These are phyloP conservation scores for Nitzschia palea DNA, from an alignment of 108 stramenopile genomes.

Conservation along the genomic window DNA sequence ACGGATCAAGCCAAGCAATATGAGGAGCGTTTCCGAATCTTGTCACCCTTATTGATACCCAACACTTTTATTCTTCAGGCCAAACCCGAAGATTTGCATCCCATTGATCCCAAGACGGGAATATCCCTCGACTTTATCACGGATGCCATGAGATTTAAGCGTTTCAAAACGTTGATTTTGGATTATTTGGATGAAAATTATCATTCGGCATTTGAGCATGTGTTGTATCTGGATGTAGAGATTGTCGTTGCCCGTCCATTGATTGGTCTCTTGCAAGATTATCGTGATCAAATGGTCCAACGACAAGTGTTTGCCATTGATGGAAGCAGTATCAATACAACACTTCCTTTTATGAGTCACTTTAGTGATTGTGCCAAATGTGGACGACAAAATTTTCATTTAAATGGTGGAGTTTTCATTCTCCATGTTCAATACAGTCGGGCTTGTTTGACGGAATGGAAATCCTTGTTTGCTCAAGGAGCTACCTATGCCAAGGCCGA, in stretches of 20 bases:
- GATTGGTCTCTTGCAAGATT: constrained; percentile 6
- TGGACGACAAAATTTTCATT: constrained; percentile 5
- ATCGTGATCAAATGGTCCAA: constrained; percentile 5
- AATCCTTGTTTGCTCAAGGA: constrained; percentile 8
- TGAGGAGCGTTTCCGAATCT: background rate
- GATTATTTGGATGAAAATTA: constrained; percentile 16
- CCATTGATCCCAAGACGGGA: constrained; percentile 6
- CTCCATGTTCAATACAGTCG: constrained; percentile 10
- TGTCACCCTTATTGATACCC: background rate
- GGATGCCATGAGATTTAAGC: constrained; percentile 14
- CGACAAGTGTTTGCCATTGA: background rate
- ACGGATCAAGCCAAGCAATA: constrained; percentile 9
- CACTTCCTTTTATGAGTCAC: constrained; percentile 3
- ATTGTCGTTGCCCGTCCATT: constrained; percentile 13
- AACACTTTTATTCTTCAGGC: background rate
- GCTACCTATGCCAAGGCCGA: background rate
- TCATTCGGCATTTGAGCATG: background rate
- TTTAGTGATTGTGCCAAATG: constrained; percentile 26
- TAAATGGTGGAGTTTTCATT: constrained; percentile 15
- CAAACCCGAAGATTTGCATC: constrained; percentile 12
- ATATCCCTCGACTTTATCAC: background rate
- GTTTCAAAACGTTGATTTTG: constrained; percentile 20
- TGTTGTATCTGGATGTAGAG: constrained; percentile 24
- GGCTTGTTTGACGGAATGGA: constrained; percentile 10
- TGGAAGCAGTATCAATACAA: background rate